phyloP scores from a whole-genome alignment of 805 yeast genomes.

The Cyberlindnera xishuangbannaensis region DNA sequence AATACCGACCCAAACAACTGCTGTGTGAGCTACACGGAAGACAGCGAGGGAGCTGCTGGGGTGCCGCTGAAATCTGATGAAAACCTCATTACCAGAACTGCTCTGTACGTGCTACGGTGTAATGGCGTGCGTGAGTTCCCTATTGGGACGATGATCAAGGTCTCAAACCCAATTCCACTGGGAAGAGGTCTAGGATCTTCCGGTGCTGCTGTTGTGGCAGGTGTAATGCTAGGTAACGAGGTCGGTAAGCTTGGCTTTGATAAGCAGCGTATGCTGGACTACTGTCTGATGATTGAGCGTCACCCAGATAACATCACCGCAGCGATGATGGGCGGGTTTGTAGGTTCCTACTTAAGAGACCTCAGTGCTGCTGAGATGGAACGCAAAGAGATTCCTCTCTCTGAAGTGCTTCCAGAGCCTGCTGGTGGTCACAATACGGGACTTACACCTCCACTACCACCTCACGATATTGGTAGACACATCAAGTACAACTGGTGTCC shows the following conservation, averaged over 20 bases:
- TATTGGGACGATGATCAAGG: constrained; percentile 71
- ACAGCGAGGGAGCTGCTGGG: constrained; percentile 68
- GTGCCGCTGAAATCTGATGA: constrained; percentile 76
- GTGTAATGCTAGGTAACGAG: constrained; percentile 84
- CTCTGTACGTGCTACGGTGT: constrained; percentile 84
- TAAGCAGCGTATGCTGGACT: constrained; percentile 84
- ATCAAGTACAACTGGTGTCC: constrained; percentile 79
- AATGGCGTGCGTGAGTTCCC: constrained; percentile 76
- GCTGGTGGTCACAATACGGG: constrained; percentile 68
- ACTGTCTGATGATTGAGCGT: constrained; percentile 94
- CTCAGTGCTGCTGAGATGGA: constrained; percentile 64
- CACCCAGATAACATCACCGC: constrained; percentile 99
- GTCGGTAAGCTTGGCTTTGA: constrained; percentile 68
- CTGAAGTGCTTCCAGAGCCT: constrained; percentile 76
- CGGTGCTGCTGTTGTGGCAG: constrained; percentile 98
- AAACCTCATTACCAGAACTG: constrained; percentile 88
- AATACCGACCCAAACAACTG: constrained; percentile 64
- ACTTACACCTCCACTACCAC: constrained; percentile 74
- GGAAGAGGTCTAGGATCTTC: constrained; percentile 97
- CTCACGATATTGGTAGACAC: constrained; percentile 80
- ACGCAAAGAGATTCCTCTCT: constrained; percentile 77
- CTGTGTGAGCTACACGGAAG: constrained; percentile 57
- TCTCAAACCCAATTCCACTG: constrained; percentile 86
- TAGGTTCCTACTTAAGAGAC: constrained; percentile 88
- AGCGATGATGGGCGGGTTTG: constrained; percentile 98